Conservation (phyloP, 2,329 filamentous ascomycete species). For the Erysiphe pulchra region DNA sequence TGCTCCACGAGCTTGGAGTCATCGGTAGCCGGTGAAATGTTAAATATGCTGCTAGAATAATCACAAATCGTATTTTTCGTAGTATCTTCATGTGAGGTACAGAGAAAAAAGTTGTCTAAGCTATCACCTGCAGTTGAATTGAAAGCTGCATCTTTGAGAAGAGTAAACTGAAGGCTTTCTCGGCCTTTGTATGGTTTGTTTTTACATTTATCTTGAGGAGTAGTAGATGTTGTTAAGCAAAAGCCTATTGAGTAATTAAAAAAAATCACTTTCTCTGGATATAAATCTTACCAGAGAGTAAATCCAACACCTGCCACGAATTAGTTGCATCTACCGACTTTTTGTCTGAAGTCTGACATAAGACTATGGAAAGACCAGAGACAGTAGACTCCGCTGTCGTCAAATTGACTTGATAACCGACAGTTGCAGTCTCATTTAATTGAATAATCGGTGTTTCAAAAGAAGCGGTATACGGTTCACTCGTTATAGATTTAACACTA, state of each 20-base stretch:
- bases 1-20: neutral
- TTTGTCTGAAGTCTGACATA: neutral
- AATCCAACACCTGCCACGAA: neutral
- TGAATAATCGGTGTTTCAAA: neutral
- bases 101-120: constrained; percentile 1
- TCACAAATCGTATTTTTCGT: neutral
- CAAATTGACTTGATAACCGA: neutral
- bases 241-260: neutral
- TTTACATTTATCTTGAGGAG: neutral
- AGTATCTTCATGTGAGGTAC: neutral
- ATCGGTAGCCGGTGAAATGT: neutral
- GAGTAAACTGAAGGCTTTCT: neutral
- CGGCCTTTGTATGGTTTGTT: neutral
- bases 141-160: neutral
- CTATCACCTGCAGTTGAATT: neutral
- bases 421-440: neutral
- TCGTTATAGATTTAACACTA: neutral
- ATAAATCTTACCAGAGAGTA: neutral
- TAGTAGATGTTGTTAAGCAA: neutral
- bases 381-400: neutral
- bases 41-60: neutral
- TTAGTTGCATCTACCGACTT: neutral
- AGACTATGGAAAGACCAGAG: neutral
- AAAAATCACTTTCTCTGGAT: neutral
- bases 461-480: neutral